A percentile compares a stretch with the other conserved stretches of the same genome.
These are phyloP conservation scores for Agarophyton chilense DNA, from an alignment of 23 red algal species.

Conservation along the genomic window DNA sequence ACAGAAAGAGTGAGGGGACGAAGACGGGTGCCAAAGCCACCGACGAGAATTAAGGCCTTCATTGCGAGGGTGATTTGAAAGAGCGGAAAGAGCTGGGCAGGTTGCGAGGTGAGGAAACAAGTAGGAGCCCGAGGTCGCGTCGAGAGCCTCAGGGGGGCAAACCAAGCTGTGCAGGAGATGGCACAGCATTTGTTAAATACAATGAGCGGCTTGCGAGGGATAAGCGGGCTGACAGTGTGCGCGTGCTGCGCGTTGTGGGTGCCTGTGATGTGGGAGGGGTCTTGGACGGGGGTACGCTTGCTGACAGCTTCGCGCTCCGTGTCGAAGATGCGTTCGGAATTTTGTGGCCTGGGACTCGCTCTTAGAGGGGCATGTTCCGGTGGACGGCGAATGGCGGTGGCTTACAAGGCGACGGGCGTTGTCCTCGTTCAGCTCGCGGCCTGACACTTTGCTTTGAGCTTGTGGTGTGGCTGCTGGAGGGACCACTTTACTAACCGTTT, in stretches of 20 bases:
- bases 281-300: not conserved
- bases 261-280: too few species aligned
- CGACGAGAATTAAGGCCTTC: constrained; percentile 99
- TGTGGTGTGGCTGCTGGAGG: too few species aligned
- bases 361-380: too few species aligned
- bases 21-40: constrained; percentile 98
- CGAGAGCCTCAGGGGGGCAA: not conserved
- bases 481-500: too few species aligned
- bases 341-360: too few species aligned
- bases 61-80: constrained; percentile 33
- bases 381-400: too few species aligned
- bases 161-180: not conserved
- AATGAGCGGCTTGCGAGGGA: not conserved
- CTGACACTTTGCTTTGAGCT: too few species aligned
- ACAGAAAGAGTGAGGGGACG: constrained; percentile 93
- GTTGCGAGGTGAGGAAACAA: not conserved
- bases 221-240: not conserved
- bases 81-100: not conserved
- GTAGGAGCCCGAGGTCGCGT: not conserved
- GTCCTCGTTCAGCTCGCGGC: too few species aligned
- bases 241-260: not conserved
- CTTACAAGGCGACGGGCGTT: too few species aligned
- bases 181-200: constrained; percentile 1
- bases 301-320: not conserved
- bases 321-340: too few species aligned